Conservation (phyloP, 306 rosid species). For the Castanea crenata region DNA sequence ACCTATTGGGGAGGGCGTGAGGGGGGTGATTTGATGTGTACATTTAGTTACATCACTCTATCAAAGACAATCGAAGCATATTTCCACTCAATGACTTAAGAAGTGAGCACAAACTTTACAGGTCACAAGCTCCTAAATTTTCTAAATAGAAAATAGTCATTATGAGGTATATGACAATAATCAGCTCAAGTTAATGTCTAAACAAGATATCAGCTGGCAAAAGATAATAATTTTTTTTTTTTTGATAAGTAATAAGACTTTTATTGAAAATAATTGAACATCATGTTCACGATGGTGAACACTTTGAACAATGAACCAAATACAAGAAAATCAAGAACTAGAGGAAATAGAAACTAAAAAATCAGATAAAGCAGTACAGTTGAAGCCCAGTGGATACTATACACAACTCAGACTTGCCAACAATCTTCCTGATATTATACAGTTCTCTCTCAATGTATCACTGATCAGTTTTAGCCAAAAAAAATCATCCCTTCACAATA, state of each 20-base stretch:
- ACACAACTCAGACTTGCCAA: neutral
- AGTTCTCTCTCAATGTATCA: neutral
- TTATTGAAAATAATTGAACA: too few relatives aligned
- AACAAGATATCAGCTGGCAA: neutral
- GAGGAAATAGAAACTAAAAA: too few relatives aligned
- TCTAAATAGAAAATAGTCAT: neutral
- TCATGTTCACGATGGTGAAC: too few relatives aligned
- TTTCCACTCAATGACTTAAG: neutral
- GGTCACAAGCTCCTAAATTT: neutral
- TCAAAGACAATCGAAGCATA: neutral
- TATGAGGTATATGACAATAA: neutral
- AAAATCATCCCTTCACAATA: neutral
- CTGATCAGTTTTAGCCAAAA: neutral
- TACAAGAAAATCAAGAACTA: too few relatives aligned
- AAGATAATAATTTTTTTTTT: neutral
- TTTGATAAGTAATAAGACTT: too few relatives aligned
- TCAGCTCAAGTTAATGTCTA: neutral
- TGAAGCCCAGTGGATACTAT: neutral
- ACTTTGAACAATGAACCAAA: too few relatives aligned
- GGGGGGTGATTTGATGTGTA: too few relatives aligned
- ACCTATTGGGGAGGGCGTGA: too few relatives aligned
- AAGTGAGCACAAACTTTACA: neutral
- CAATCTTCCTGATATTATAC: neutral
- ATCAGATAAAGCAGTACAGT: too few relatives aligned
- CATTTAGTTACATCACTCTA: neutral